Evolutionary conservation across 2,329 filamentous ascomycete species (phyloP).

Genomic region (Talaromyces amestolkiae): DNA sequence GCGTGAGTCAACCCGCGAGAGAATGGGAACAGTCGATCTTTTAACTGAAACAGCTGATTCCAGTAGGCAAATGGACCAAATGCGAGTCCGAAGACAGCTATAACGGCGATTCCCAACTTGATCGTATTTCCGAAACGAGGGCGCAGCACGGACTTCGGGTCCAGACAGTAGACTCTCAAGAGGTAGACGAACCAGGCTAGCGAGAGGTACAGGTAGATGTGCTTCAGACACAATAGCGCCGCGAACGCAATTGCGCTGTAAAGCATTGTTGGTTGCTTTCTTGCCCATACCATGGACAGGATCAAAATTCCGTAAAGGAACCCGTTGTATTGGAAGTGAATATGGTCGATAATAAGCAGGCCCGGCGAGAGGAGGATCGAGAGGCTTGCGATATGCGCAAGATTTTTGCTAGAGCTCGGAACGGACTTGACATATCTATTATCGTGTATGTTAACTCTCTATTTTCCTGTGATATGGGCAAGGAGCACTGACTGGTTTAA

Average conservation of each 20-base stretch:
- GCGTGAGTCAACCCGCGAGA: conserved; percentile 91
- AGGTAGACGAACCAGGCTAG: conserved; percentile 95
- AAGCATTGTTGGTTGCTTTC: conserved; percentile 70
- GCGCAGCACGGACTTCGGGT: conserved; percentile 69
- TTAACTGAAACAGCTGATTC: conserved; percentile 78
- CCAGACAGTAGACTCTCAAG: conserved; percentile 83
- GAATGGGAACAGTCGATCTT: conserved; percentile 87
- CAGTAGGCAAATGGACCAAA: conserved; percentile 85
- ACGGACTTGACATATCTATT: conserved; percentile 72
- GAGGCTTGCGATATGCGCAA: conserved; percentile 80
- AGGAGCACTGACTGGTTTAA: conserved; percentile 63
- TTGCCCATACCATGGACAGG: conserved; percentile 78
- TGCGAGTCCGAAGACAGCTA: conserved; percentile 69
- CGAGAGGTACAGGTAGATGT: conserved; percentile 95
- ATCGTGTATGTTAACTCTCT: conserved; percentile 23
- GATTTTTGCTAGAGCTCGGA: conserved; percentile 62
- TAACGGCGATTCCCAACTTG: conserved; percentile 75
- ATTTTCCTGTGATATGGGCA: neutral
- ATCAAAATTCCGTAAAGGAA: conserved; percentile 90
- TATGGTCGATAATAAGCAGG: conserved; percentile 94
- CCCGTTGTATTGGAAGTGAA: conserved; percentile 99
- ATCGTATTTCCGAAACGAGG: conserved; percentile 75
- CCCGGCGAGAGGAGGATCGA: conserved; percentile 90
- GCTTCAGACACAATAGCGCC: conserved; percentile 85
- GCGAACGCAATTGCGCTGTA: conserved; percentile 81